Evolutionary conservation across 108 stramenopile genomes (phyloP), one percentile per base, ranked within the genome.

Genomic region (Ochromonas danica): DNA sequence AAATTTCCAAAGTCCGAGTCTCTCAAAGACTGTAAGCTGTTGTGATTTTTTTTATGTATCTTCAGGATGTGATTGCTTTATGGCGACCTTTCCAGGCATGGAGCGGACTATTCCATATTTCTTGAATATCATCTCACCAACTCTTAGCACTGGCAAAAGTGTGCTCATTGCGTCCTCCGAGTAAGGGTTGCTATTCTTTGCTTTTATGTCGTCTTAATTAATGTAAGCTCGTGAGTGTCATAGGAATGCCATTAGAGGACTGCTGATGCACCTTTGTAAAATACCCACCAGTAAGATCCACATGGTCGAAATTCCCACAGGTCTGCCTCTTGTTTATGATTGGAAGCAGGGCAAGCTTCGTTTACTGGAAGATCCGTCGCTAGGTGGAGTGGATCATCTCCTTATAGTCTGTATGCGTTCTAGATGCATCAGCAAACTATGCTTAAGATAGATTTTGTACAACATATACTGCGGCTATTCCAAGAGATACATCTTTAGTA

Each of bases 361-460:
- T 60, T 81, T 95, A 1, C 85, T 95, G 51, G 93, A 94, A 67
- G 94, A 93, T 86, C n/a, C n/a, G n/a, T n/a, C n/a, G n/a, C n/a
- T n/a, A n/a, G n/a, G n/a, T n/a, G n/a, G n/a, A n/a, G n/a, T n/a
- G n/a, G n/a, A n/a, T n/a, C n/a, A n/a, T n/a, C n/a, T n/a, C n/a
- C n/a, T n/a, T n/a, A n/a, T n/a, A n/a, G n/a, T n/a, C n/a, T n/a
- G n/a, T n/a, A n/a, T n/a, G n/a, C n/a, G n/a, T n/a, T n/a, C n/a
- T n/a, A n/a, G n/a, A n/a, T n/a, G n/a, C n/a, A n/a, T n/a, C n/a
- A n/a, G n/a, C n/a, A n/a, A n/a, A n/a, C n/a, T n/a, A n/a, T n/a
- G n/a, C n/a, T n/a, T n/a, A n/a, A n/a, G n/a, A n/a, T n/a, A n/a
- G n/a, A n/a, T n/a, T n/a, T n/a, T n/a, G n/a, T n/a, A n/a, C n/a